Evolutionary conservation across 2,329 filamentous ascomycete genomes (phyloP), one percentile per base, ranked within the genome.

Genomic region (Elsinoe australis): DNA sequence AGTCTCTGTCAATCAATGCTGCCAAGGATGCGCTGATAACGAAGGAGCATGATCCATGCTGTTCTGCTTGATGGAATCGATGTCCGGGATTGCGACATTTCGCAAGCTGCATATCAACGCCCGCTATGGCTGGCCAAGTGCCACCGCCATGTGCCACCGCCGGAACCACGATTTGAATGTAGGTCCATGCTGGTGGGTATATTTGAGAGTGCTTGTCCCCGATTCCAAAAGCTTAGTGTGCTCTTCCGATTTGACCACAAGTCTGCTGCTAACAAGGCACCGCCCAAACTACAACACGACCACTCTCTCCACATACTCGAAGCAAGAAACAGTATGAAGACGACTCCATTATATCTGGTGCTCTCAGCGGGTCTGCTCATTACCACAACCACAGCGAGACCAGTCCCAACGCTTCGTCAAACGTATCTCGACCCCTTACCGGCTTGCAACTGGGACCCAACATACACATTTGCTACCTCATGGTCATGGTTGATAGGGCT

Each of bases 41-140:
- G n/a, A n/a, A n/a, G n/a, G n/a, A n/a, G n/a, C n/a, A n/a, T n/a
- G n/a, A n/a, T n/a, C n/a, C n/a, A n/a, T n/a, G n/a, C n/a, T n/a
- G n/a, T n/a, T n/a, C n/a, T 15, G 39, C 28, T 44, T 44, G 39
- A 44, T 32, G 39, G 28, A 44, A 44, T 44, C 26, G 26, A 19
- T 32, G 17, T 9, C 14, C 24, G 28, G 39, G 39, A 44, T 44
- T 29, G 38, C 38, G 38, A 42, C 38, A 42, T 42, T 15, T 17
- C 21, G n/a, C 18, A 41, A 41, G 36, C 35, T 39, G 36, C 36
- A 41, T 28, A 17, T 28, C 39, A 44, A 7, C 10, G 28, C 38
- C 18, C 21, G 10, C 14, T 8, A 32, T 12, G 6, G 5, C 7
- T 42, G 22, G 18, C 6, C 22, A 17, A 14, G 9, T 8, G 17